Evolutionary conservation across 495 filamentous ascomycete species (phyloP), one percentile per base, ranked within the genome.

Genomic region (Geoglossum glabrum): DNA sequence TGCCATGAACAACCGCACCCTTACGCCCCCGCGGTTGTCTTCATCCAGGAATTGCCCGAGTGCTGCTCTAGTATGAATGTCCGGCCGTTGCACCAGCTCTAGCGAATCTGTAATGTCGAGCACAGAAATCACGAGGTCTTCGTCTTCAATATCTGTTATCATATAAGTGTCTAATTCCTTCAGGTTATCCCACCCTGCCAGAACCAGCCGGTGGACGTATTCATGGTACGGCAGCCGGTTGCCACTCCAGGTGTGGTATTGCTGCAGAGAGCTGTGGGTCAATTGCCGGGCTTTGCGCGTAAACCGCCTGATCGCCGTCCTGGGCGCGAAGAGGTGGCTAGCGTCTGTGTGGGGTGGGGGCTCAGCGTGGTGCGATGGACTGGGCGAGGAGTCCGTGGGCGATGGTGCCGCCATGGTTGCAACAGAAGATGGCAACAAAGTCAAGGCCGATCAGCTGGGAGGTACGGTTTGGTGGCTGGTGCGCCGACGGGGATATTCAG

Each of bases 151-250:
- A 15, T 54, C 63, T n/a, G 11, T 54, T 5, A 23, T 30, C 47
- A 67, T 57, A 33, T 67, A 65, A 0, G 50, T 10, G 30, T 67
- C 61, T 30, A 67, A 56, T 10, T 54, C 57, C 25, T 31, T 55
- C 28, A 67, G 52, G 46, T 65, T 67, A 26, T 57, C 62, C 65
- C 63, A 67, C 59, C 65, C 65, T 25, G 65, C 63, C 21, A 45
- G 57, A 11, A 65, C 52, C 9, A 65, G 55, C 10, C 58, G 21
- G 13, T 65, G 61, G 5, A 67, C 49, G 51, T 65, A 65, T 2
- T 61, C 63, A 23, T 62, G 65, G 50, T 67, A 67, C 4, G 65
- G 65, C 13, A 25, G 30, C 1, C 54, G 47, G 28, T 47, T 57
- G 3, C 56, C 49, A 25, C 57, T 52, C 58, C 58, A 57, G 27